A percentile compares a stretch with the other conserved stretches of the same genome.
phyloP scores from a whole-genome alignment of 2,329 filamentous ascomycete species.

The Pseudocercospora eumusae region DNA sequence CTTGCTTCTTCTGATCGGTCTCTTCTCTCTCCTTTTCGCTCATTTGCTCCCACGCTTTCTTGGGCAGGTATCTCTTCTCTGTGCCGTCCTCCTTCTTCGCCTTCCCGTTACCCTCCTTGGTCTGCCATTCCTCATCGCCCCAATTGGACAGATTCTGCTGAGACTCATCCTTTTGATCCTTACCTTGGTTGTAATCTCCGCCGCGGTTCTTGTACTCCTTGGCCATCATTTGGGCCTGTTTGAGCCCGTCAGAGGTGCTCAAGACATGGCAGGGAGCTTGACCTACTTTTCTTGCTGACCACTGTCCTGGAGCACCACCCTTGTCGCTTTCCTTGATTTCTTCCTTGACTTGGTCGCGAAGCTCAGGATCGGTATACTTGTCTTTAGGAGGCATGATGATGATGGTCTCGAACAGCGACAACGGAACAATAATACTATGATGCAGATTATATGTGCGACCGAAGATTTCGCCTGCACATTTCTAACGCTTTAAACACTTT shows the following conservation, averaged over 20 bases:
- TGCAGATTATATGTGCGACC: no score
- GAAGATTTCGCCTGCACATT: no score
- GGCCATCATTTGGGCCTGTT: slow-evolving; percentile 50
- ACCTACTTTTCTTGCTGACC: slow-evolving; percentile 50
- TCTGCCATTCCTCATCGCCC: slow-evolving; percentile 54
- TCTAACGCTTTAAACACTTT: not conserved
- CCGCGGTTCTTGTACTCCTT: slow-evolving; percentile 52
- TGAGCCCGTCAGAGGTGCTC: not conserved
- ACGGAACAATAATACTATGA: no score
- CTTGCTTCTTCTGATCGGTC: slow-evolving; percentile 45
- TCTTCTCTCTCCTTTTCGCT: slow-evolving; percentile 48
- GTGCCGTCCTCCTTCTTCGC: slow-evolving; percentile 50
- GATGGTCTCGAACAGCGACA: not conserved
- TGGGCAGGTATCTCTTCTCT: slow-evolving; percentile 49
- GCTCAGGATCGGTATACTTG: slow-evolving; percentile 52
- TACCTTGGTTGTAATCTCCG: slow-evolving; percentile 50
- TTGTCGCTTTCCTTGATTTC: slow-evolving; percentile 51
- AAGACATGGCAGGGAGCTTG: not conserved
- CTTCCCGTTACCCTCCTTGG: slow-evolving; percentile 50
- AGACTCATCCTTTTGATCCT: slow-evolving; percentile 46
- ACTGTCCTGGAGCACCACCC: slow-evolving; percentile 52
- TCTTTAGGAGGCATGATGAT: slow-evolving; percentile 48
- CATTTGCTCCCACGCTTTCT: slow-evolving; percentile 54
- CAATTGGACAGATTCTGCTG: slow-evolving; percentile 51
- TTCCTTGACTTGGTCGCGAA: slow-evolving; percentile 51